These are phyloP conservation scores for Ophiostoma populinum DNA, from an alignment of 2,329 filamentous ascomycete genomes.

Conservation along the genomic window DNA sequence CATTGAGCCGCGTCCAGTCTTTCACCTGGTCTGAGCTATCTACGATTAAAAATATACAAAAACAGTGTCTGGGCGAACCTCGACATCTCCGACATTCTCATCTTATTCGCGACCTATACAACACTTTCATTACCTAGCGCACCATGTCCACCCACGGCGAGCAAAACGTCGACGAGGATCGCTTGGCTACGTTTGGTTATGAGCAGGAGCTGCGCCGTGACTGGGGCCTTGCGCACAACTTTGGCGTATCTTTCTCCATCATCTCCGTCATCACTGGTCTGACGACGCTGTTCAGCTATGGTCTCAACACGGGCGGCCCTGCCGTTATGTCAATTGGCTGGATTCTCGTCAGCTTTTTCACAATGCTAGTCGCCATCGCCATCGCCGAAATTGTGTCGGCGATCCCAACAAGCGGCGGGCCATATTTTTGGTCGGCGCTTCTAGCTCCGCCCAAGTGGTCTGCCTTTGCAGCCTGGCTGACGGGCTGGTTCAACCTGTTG, in stretches of 20 bases:
- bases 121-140: no score
- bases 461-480: conserved; percentile 22
- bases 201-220: conserved; percentile 40
- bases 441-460: conserved; percentile 29
- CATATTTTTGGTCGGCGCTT: conserved; percentile 43
- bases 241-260: conserved; percentile 44
- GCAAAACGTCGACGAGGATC: conserved; percentile 32
- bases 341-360: conserved; percentile 38
- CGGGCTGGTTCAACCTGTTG: conserved; percentile 25
- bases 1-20: no score
- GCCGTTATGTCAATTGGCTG: conserved; percentile 38
- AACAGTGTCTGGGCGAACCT: no score
- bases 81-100: no score
- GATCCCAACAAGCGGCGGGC: conserved; percentile 39
- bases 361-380: conserved; percentile 32
- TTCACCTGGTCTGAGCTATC: no score
- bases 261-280: conserved; percentile 44
- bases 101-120: no score
- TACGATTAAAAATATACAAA: no score
- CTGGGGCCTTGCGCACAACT: conserved; percentile 42
- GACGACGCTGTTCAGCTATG: conserved; percentile 40
- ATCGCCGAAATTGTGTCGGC: conserved; percentile 44
- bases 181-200: conserved; percentile 38
- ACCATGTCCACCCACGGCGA: no score
- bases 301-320: conserved; percentile 35